Evolutionary conservation across 352 stramenopile species (phyloP), one percentile per base, ranked within the genome.

Genomic region (Globisporangium ultimum): DNA sequence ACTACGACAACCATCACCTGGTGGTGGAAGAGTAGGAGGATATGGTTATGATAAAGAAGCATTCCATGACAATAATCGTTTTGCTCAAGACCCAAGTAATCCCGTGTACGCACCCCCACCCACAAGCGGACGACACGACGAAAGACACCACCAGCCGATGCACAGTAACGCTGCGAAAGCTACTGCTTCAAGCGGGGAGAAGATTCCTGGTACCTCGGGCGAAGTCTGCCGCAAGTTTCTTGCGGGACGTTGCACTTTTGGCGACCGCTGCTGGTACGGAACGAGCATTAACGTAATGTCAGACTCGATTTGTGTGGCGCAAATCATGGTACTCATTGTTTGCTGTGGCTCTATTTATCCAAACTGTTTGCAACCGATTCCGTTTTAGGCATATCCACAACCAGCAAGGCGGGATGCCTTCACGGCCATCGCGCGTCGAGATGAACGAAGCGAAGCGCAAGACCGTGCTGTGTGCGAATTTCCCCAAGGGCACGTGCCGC

Each of bases 211-310:
- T 3, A 75, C 66, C 22, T 82, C 77, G 17, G 68, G 78, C 40
- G 71, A 93, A 66, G 38, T 95, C 9, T 95, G 85, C 54, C 84
- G 82, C 58, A 89, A 92, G 34, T 95, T 88, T 60, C 40, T 88
- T 48, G 59, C 65, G 12, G 81, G 80, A 24, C 69, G 72, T 38
- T 95, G 85, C 71, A 83, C 71, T 3, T 92, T 87, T 76, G 85
- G 85, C 28, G 85, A 91, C 53, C 78, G 74, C 68, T 94, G 85
- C 78, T 87, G 80, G 80, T 93, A 93, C 62, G 83, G 60, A 57
- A 41, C 34, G 13, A 45, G 40, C 40, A n/a, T 45, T 56, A 17
- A 22, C 28, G 34, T 18, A 53, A 63, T 48, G 58, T 34, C 46
- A 41, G 38, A 24, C 49, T 57, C 55, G 64, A 53, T 43, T 59